Conservation (phyloP, 148 eudicot genomes). For the Mesembryanthemum crystallinum region DNA sequence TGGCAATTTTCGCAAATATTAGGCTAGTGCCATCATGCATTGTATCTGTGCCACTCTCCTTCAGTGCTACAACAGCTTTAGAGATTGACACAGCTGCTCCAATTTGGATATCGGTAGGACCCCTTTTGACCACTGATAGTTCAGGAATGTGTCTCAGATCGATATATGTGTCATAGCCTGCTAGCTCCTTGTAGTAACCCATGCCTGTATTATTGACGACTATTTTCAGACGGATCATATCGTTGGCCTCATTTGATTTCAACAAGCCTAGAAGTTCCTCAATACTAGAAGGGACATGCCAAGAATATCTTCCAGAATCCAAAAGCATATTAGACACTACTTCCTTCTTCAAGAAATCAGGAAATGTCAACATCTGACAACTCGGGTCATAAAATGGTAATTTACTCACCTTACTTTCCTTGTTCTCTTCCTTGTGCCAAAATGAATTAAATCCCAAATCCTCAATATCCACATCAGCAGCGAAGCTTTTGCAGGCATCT, state of each 20-base stretch:
- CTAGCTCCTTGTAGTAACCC: conserved; percentile 77
- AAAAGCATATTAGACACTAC: conserved; percentile 32
- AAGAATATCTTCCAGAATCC: conserved; percentile 49
- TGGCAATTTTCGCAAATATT: conserved; percentile 52
- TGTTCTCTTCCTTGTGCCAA: conserved; percentile 61
- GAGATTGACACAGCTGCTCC: conserved; percentile 88
- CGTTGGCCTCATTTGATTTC: conserved; percentile 26
- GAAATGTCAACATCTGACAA: conserved; percentile 44
- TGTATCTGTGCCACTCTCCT: conserved; percentile 29
- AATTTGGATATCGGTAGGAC: conserved; percentile 46
- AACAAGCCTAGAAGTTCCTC: conserved; percentile 57
- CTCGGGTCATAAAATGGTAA: conserved; percentile 54
- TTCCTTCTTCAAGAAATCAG: conserved; percentile 60
- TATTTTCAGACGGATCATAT: conserved; percentile 39
- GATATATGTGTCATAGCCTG: conserved; percentile 50
- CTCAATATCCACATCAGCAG: conserved; percentile 82
- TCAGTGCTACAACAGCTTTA: conserved; percentile 51
- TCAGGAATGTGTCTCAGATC: conserved; percentile 71
- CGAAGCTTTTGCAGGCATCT: conserved; percentile 96
- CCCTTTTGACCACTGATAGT: conserved; percentile 50
- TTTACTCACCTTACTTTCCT: conserved; percentile 44
- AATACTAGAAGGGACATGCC: conserved; percentile 64
- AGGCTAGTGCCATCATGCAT: conserved; percentile 15
- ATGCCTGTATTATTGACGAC: conserved; percentile 81
- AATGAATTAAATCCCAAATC: conserved; percentile 82